These are phyloP conservation scores for Mitragyna speciosa DNA, from an alignment of 257 asterid genomes.

Conservation along the genomic window DNA sequence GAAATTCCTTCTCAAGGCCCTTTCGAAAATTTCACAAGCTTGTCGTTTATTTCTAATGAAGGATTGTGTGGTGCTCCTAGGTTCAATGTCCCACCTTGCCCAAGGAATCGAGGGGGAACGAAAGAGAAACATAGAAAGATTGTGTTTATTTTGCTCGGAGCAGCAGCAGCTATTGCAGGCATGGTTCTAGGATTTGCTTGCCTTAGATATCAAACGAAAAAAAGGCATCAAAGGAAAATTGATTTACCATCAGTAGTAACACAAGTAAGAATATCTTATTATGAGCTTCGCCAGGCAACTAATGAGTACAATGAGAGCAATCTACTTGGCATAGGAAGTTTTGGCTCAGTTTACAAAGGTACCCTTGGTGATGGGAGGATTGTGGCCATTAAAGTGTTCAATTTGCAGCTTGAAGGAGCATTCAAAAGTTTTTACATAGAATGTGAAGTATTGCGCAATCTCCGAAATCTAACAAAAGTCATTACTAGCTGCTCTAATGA, in stretches of 20 bases:
- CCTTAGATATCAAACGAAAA: not conserved
- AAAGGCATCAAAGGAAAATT: too few species aligned
- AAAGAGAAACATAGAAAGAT: not conserved
- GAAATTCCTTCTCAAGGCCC: not conserved
- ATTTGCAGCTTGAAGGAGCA: not conserved
- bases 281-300: constrained; percentile 15
- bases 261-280: constrained; percentile 10
- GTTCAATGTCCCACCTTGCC: not conserved
- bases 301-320: not conserved
- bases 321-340: constrained; percentile 12
- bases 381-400: constrained; percentile 18
- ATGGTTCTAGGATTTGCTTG: too few species aligned
- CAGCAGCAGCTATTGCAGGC: not conserved
- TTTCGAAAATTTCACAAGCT: not conserved
- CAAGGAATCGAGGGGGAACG: not conserved
- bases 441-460: not conserved
- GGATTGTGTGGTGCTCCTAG: not conserved
- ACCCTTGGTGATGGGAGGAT: not conserved
- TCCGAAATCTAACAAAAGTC: not conserved
- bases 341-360: constrained; percentile 14
- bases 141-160: not conserved
- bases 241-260: not conserved
- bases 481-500: not conserved
- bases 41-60: not conserved
- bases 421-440: not conserved